phyloP scores from a whole-genome alignment of 176 grass and related monocot species.

The Guadua angustifolia region DNA sequence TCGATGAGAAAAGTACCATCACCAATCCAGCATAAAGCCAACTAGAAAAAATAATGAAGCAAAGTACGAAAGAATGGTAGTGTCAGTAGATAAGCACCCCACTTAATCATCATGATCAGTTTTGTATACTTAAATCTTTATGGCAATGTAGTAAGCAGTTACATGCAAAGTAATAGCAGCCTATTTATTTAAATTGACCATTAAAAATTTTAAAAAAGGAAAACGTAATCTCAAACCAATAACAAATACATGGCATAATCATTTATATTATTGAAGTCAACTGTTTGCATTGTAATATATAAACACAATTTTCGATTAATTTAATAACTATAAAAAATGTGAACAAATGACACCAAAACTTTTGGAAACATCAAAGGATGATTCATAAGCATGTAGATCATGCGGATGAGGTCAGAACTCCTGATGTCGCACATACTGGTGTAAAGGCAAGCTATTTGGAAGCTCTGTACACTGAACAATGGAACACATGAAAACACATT shows the following conservation, averaged over 20 bases:
- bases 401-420: background rate
- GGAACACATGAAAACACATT: background rate
- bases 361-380: conserved; percentile 11
- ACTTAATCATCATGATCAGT: background rate
- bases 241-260: background rate
- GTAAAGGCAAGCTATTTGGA: background rate
- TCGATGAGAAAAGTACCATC: background rate
- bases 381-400: background rate
- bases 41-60: background rate
- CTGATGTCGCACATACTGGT: background rate
- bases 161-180: background rate
- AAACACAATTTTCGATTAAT: background rate
- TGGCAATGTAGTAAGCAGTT: background rate
- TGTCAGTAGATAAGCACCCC: background rate
- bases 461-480: background rate
- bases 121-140: background rate
- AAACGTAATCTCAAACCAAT: conserved; percentile 1
- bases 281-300: background rate
- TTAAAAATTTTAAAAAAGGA: background rate
- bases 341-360: background rate
- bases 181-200: background rate
- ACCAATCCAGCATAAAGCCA: background rate
- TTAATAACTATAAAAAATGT: background rate
- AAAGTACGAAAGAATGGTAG: background rate
- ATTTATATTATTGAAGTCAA: background rate